phyloP scores from a whole-genome alignment of 2,329 filamentous ascomycete genomes.

The Botrytis tulipae region DNA sequence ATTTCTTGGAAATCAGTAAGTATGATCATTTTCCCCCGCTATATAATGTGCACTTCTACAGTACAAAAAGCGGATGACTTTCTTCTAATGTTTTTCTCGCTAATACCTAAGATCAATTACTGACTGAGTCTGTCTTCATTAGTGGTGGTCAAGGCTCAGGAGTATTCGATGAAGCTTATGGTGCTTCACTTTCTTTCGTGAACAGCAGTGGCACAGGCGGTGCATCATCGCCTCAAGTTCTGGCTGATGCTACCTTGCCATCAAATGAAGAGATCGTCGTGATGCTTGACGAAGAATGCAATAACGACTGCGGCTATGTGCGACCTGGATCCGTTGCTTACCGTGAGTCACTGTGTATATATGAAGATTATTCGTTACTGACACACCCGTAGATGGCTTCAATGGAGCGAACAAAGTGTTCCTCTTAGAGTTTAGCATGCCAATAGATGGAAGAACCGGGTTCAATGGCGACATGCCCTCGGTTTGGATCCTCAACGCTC shows the following conservation, averaged over 20 bases:
- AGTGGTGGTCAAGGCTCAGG: slow-evolving; percentile 54
- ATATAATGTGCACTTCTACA: neutral
- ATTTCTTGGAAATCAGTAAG: slow-evolving; percentile 54
- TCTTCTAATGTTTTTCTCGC: neutral
- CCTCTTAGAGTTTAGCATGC: slow-evolving; percentile 73
- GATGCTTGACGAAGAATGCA: slow-evolving; percentile 51
- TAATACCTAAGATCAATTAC: neutral
- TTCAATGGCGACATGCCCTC: slow-evolving; percentile 67
- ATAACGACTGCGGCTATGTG: slow-evolving; percentile 47
- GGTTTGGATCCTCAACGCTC: slow-evolving; percentile 72
- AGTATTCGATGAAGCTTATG: slow-evolving; percentile 44
- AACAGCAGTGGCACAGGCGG: slow-evolving; percentile 47
- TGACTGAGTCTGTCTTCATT: neutral
- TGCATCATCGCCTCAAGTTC: slow-evolving; percentile 47
- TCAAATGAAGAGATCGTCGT: slow-evolving; percentile 52
- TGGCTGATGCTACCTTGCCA: slow-evolving; percentile 49
- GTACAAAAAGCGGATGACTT: no score
- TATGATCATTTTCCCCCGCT: neutral
- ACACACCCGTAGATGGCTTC: slow-evolving; percentile 59
- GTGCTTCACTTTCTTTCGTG: slow-evolving; percentile 34
- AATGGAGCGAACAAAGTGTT: slow-evolving; percentile 68
- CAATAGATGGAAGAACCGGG: slow-evolving; percentile 50
- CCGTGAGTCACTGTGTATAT: slow-evolving; percentile 41
- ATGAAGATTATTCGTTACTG: slow-evolving; percentile 18
- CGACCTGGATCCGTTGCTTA: slow-evolving; percentile 50